Evolutionary conservation across 2,329 filamentous ascomycete species (phyloP), one percentile per base, ranked within the genome.

Genomic region (Pseudohalonectria lignicola): DNA sequence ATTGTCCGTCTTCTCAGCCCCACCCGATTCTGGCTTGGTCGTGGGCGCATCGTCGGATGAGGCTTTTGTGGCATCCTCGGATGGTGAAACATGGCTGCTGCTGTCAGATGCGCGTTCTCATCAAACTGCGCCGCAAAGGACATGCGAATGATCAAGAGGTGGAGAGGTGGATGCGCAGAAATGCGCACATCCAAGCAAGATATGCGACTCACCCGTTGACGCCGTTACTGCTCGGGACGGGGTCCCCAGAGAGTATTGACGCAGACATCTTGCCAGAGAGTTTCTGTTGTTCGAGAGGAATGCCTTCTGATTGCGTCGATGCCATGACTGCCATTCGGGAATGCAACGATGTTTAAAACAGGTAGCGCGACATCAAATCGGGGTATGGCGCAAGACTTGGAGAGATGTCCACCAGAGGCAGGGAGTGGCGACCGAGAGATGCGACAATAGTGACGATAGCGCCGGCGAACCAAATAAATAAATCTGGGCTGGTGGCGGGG

Each of bases 181-280:
- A 19, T 20, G 17, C 8, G 26, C 17, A 19, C 12, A 9, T 31
- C 31, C 32, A 41, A 39, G n/a, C n/a, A n/a, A n/a, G n/a, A n/a
- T n/a, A n/a, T 40, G 39, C 53, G 52, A 72, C 74, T 70, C 63
- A 79, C 76, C 73, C 73, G 53, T 78, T 75, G 49, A 71, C 46
- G 30, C 53, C 49, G 20, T 55, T 49, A 34, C 38, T 48, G 20
- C 43, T 36, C 40, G 41, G 44, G 46, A 31, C 21, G 16, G 34
- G 20, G 11, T 49, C 48, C 31, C 54, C 60, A 32, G 69, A 63
- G 43, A 60, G 55, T 50, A 74, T 64, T 41, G 73, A 59, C 42
- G 67, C 63, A n/a, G n/a, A n/a, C 66, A 71, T 71, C 48, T 62
- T 63, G 49, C 49, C 38, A 10, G 66, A 60, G 53, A 59, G 62